These are phyloP conservation scores for Podila epicladia DNA, from an alignment of 192 early-diverging fungal species.

Conservation along the genomic window DNA sequence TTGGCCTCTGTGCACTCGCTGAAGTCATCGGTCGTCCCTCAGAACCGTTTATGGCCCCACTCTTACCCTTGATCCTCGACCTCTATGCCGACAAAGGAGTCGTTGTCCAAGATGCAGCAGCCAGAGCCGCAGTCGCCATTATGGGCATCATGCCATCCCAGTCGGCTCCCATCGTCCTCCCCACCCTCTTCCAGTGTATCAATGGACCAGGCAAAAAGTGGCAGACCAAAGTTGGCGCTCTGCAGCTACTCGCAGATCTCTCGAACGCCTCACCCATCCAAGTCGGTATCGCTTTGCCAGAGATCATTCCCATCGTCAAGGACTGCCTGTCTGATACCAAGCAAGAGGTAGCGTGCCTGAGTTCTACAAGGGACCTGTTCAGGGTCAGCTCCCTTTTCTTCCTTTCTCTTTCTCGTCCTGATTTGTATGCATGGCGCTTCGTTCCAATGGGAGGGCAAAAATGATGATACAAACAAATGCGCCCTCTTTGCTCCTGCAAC, in stretches of 20 bases:
- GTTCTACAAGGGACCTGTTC: neutral
- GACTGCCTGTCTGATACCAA: slow-evolving; percentile 81
- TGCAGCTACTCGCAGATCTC: slow-evolving; percentile 55
- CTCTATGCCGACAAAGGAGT: slow-evolving; percentile 63
- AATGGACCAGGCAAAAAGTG: slow-evolving; percentile 75
- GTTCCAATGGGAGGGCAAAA: too few relatives aligned
- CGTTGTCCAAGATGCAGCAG: slow-evolving; percentile 61
- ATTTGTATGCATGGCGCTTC: too few relatives aligned
- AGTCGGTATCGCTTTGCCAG: slow-evolving; percentile 58
- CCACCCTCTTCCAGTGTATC: slow-evolving; percentile 69
- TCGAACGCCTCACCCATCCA: slow-evolving; percentile 58
- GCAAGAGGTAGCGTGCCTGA: slow-evolving; percentile 60
- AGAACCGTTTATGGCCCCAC: slow-evolving; percentile 71
- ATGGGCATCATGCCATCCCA: slow-evolving; percentile 55
- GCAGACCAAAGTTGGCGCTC: slow-evolving; percentile 75
- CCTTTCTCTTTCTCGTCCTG: neutral
- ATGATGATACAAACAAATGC: too few relatives aligned
- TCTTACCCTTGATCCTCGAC: slow-evolving; percentile 68
- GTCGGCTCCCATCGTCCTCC: slow-evolving; percentile 63
- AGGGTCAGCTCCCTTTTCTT: neutral
- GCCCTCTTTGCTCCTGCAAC: too few relatives aligned
- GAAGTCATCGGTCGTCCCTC: slow-evolving; percentile 64
- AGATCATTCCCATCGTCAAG: slow-evolving; percentile 77
- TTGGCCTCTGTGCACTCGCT: slow-evolving; percentile 70
- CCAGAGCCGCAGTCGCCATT: slow-evolving; percentile 47